These are phyloP conservation scores for Fusarium sp. DNA, from an alignment of 2,329 filamentous ascomycete genomes.

Conservation along the genomic window DNA sequence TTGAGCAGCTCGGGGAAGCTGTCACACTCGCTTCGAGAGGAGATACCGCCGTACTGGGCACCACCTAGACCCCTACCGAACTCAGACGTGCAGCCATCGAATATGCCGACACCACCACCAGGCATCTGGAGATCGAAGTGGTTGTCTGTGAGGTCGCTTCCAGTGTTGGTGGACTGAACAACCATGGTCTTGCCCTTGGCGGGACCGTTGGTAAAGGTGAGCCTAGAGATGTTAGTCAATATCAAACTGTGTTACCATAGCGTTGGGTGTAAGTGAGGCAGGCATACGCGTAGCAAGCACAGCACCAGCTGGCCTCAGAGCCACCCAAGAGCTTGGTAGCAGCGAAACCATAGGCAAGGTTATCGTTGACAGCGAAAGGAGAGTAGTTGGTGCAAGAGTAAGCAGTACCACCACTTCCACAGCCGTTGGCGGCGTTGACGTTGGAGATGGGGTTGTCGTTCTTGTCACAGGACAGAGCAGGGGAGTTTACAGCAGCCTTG, in stretches of 20 bases:
- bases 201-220: conserved; percentile 63
- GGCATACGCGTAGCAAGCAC: conserved; percentile 68
- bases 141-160: conserved; percentile 64
- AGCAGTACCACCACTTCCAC: conserved; percentile 67
- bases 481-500: conserved; percentile 63
- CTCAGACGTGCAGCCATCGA: conserved; percentile 62
- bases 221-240: conserved; percentile 35
- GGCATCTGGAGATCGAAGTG: conserved; percentile 70
- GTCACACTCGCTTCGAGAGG: conserved; percentile 61
- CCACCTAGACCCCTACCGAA: conserved; percentile 59
- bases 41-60: conserved; percentile 67
- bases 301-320: conserved; percentile 72
- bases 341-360: conserved; percentile 71
- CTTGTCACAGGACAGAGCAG: conserved; percentile 65
- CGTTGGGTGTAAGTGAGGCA: conserved; percentile 7
- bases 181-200: conserved; percentile 71
- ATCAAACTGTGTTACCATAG: neutral
- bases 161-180: conserved; percentile 73
- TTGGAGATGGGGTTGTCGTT: conserved; percentile 65
- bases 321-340: conserved; percentile 67
- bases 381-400: conserved; percentile 71
- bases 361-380: conserved; percentile 70
- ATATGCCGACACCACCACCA: conserved; percentile 66
- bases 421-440: conserved; percentile 62
- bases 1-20: conserved; percentile 64